These are phyloP conservation scores for Radiomyces spectabilis DNA, from an alignment of 192 early-diverging fungal species.

Conservation along the genomic window DNA sequence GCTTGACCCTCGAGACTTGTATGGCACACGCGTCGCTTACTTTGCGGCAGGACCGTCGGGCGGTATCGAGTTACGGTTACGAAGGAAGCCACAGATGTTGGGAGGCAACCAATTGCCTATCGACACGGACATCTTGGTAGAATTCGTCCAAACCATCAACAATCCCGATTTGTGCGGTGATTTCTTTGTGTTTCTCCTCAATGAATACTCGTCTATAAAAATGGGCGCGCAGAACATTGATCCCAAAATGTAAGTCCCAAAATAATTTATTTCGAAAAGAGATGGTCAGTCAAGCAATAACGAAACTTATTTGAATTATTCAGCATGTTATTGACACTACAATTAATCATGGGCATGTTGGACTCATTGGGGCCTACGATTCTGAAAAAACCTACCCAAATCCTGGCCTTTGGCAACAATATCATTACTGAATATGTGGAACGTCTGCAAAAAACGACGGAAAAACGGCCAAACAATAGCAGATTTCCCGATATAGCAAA, in stretches of 20 bases:
- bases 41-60: constrained; percentile 45
- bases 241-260: constrained; percentile 39
- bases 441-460: background rate
- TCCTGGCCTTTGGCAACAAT: constrained; percentile 62
- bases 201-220: constrained; percentile 56
- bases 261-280: too few species aligned
- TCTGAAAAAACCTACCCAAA: constrained; percentile 64
- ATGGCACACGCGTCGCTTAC: constrained; percentile 37
- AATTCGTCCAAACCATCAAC: constrained; percentile 50
- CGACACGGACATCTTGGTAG: constrained; percentile 56
- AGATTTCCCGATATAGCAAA: constrained; percentile 11
- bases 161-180: constrained; percentile 55
- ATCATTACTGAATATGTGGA: constrained; percentile 48
- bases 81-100: constrained; percentile 11
- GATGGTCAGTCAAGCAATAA: too few species aligned
- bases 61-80: constrained; percentile 39
- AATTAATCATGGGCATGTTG: constrained; percentile 58
- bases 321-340: constrained; percentile 49
- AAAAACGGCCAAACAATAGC: background rate
- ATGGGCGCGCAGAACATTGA: constrained; percentile 23
- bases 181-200: constrained; percentile 69
- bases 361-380: constrained; percentile 68
- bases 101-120: constrained; percentile 35
- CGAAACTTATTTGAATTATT: too few species aligned
- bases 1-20: constrained; percentile 34